A percentile compares a stretch with the other conserved stretches of the same genome.
Conservation (phyloP, 768 basidiomycete genomes). For the Tulasnella sp. region DNA sequence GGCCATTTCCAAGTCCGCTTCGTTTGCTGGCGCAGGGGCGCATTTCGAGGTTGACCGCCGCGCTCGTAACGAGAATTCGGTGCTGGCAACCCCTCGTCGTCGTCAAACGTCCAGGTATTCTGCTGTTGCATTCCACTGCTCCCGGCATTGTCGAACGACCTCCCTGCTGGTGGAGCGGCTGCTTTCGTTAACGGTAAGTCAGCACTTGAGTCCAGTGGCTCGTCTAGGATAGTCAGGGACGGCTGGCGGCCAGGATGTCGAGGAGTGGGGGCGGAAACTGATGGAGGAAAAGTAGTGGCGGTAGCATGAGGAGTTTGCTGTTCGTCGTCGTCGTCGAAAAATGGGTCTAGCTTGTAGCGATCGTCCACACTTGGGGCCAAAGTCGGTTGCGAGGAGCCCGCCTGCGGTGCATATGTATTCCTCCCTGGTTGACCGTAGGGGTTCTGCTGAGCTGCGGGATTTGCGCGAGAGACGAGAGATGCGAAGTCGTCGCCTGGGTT, state of each 20-base stretch:
- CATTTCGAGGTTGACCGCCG: slow-evolving; percentile 32
- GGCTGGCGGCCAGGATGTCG: slow-evolving; percentile 3
- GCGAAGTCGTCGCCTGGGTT: slow-evolving; percentile 51
- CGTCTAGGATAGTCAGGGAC: slow-evolving; percentile 20
- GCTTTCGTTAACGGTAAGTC: slow-evolving; percentile 52
- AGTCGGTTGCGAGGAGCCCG: slow-evolving; percentile 40
- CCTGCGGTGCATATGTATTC: slow-evolving; percentile 44
- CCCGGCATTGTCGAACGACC: background rate
- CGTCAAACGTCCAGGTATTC: slow-evolving; percentile 72
- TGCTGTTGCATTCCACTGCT: slow-evolving; percentile 38
- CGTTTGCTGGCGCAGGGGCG: slow-evolving; percentile 32
- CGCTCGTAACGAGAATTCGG: slow-evolving; percentile 13
- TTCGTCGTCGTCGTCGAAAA: slow-evolving; percentile 76
- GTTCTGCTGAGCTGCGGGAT: slow-evolving; percentile 51
- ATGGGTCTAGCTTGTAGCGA: slow-evolving; percentile 69
- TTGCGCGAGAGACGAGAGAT: slow-evolving; percentile 65
- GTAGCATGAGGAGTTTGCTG: slow-evolving; percentile 35
- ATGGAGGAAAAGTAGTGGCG: slow-evolving; percentile 8
- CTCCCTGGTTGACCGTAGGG: slow-evolving; percentile 56
- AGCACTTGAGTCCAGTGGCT: slow-evolving; percentile 39
- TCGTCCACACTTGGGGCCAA: slow-evolving; percentile 40
- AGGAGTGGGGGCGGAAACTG: background rate
- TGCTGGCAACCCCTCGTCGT: slow-evolving; percentile 44
- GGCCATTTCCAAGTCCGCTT: slow-evolving; percentile 71
- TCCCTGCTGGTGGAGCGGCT: slow-evolving; percentile 44